Conservation (phyloP, 169 alveolate species). For the Cryptosporidium tyzzeri region DNA sequence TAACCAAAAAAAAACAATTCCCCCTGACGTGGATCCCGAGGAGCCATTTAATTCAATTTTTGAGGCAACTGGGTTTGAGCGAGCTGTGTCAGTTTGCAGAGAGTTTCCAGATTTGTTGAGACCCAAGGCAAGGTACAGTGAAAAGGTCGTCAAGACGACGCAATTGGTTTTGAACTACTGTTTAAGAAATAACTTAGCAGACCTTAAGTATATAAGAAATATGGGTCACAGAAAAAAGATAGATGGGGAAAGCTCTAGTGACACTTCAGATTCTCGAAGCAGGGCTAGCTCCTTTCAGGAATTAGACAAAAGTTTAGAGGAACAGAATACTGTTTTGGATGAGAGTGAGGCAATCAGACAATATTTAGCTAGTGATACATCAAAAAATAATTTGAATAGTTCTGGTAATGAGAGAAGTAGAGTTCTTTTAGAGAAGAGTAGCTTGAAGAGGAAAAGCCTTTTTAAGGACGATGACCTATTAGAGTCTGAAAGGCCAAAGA, state of each 20-base stretch:
- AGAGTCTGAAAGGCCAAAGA: background rate
- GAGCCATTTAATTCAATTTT: conserved; percentile 71
- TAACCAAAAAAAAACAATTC: background rate
- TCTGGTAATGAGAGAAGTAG: background rate
- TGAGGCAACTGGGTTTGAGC: conserved; percentile 33
- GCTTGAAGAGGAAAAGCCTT: conserved; percentile 2
- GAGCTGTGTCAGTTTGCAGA: conserved; percentile 48
- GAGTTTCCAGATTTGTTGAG: conserved; percentile 50
- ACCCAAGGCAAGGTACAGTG: conserved; percentile 47
- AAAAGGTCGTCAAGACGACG: conserved; percentile 19
- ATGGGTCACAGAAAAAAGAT: background rate
- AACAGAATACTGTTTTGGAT: background rate
- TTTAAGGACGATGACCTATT: background rate
- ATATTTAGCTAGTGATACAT: background rate
- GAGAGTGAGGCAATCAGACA: background rate
- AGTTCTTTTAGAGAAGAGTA: background rate
- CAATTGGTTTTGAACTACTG: conserved; percentile 40
- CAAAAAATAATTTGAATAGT: background rate
- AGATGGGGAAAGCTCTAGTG: background rate
- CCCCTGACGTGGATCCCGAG: conserved; percentile 47
- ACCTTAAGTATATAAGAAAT: background rate
- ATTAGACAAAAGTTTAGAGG: background rate
- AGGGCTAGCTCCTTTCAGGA: background rate
- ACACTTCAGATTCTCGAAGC: background rate
- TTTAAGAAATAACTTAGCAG: conserved; percentile 5